A percentile compares a stretch with the other conserved stretches of the same genome.
phyloP scores from a whole-genome alignment of 1,284 basidiomycete species.

The Heterobasidion occidentale region DNA sequence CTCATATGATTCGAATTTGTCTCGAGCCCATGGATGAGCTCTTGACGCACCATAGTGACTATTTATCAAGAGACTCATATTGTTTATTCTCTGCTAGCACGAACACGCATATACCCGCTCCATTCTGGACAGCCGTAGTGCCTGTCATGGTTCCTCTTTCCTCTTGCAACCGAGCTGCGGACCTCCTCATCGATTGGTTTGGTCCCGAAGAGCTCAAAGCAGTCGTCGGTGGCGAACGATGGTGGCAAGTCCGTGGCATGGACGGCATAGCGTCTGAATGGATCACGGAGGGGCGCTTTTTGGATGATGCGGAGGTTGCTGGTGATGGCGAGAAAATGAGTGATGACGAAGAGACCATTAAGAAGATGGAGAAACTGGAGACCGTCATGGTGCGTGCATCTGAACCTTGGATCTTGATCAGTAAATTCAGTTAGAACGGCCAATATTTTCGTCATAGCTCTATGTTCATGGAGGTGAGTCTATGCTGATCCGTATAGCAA shows the following conservation, averaged over 20 bases:
- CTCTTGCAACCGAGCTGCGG: conserved; percentile 64
- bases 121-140: conserved; percentile 69
- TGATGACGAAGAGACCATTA: conserved; percentile 30
- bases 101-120: conserved; percentile 73
- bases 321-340: conserved; percentile 20
- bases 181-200: conserved; percentile 70
- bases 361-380: conserved; percentile 47
- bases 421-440: no score
- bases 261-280: conserved; percentile 73
- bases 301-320: conserved; percentile 20
- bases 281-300: conserved; percentile 57
- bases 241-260: conserved; percentile 79
- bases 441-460: conserved; percentile 30
- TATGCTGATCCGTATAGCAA: not conserved
- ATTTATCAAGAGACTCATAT: not conserved
- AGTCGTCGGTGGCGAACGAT: conserved; percentile 73
- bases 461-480: conserved; percentile 64
- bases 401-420: no score
- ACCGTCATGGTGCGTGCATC: conserved; percentile 40
- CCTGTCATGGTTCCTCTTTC: conserved; percentile 58
- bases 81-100: conserved; percentile 32
- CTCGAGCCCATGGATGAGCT: no score
- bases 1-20: no score
- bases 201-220: conserved; percentile 63
- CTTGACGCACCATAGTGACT: no score